Evolutionary conservation across 2,329 filamentous ascomycete genomes (phyloP).

Genomic region (Helicocarpus griseus): DNA sequence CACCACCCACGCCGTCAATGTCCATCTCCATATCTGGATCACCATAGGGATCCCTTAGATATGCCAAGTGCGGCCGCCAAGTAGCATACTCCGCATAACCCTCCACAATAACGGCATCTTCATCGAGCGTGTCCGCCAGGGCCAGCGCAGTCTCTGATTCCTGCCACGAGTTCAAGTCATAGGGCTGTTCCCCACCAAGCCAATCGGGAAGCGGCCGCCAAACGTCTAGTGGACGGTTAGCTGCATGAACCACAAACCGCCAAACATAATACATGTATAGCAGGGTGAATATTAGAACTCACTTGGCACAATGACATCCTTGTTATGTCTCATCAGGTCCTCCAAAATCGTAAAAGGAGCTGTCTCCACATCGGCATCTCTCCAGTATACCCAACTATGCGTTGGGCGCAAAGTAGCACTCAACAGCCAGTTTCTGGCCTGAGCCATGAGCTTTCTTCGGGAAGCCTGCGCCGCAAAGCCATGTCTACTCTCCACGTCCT

Average conservation of each 20-base stretch:
- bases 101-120: constrained; percentile 97
- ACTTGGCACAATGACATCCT: constrained; percentile 98
- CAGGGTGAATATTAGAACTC: constrained; percentile 39
- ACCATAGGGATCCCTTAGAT: constrained; percentile 90
- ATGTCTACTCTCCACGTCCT: constrained; percentile 94
- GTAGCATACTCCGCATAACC: constrained; percentile 98
- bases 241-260: constrained; percentile 23
- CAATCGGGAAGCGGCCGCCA: constrained; percentile 98
- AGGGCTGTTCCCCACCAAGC: constrained; percentile 96
- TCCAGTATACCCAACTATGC: constrained; percentile 99
- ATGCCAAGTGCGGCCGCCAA: constrained; percentile 93
- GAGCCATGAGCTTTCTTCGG: constrained; percentile 92
- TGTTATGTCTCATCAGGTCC: constrained; percentile 97
- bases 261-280: constrained; percentile 1
- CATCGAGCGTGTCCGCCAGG: constrained; percentile 86
- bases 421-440: constrained; percentile 92
- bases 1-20: constrained; percentile 92
- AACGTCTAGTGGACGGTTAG: constrained; percentile 54
- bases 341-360: constrained; percentile 94
- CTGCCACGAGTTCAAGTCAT: constrained; percentile 98
- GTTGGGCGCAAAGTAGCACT: constrained; percentile 88
- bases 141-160: constrained; percentile 94
- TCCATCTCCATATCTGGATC: constrained; percentile 99
- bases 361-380: constrained; percentile 96
- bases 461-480: constrained; percentile 94